Conservation (phyloP, 148 eudicot genomes). For the Cornus florida region DNA sequence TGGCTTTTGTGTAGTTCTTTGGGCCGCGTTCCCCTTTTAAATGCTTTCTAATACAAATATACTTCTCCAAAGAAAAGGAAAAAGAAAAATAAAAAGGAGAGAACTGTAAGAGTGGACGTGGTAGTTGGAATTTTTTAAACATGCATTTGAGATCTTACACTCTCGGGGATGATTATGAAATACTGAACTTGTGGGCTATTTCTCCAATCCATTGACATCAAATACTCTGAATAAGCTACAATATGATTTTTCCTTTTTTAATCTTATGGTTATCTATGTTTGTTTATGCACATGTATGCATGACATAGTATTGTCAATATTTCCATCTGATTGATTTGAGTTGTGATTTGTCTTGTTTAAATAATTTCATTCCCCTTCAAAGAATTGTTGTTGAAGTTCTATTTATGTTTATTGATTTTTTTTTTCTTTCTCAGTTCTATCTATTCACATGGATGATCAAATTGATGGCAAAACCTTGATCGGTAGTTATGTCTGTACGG, state of each 20-base stretch:
- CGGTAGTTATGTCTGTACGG: slow-evolving; percentile 92
- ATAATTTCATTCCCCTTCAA: background rate
- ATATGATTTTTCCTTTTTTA: background rate
- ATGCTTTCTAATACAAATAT: too few relatives aligned
- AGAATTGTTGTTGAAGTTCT: background rate
- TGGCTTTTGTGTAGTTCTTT: too few relatives aligned
- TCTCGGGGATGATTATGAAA: background rate
- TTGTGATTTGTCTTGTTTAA: background rate
- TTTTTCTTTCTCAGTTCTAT: slow-evolving; percentile 45
- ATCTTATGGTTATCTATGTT: background rate
- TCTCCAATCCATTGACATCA: background rate
- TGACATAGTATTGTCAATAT: background rate
- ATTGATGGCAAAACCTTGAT: slow-evolving; percentile 89
- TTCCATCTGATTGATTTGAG: background rate
- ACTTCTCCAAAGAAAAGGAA: too few relatives aligned
- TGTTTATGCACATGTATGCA: background rate
- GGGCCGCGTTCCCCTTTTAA: too few relatives aligned
- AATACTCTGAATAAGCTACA: background rate
- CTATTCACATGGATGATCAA: slow-evolving; percentile 97
- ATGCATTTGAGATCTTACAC: background rate
- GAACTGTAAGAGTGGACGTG: background rate
- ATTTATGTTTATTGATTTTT: background rate
- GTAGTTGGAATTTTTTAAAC: background rate
- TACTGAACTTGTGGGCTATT: background rate
- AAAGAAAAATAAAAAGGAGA: too few relatives aligned